Conservation (phyloP, 345 rosid genomes). For the Arabis hirsuta region DNA sequence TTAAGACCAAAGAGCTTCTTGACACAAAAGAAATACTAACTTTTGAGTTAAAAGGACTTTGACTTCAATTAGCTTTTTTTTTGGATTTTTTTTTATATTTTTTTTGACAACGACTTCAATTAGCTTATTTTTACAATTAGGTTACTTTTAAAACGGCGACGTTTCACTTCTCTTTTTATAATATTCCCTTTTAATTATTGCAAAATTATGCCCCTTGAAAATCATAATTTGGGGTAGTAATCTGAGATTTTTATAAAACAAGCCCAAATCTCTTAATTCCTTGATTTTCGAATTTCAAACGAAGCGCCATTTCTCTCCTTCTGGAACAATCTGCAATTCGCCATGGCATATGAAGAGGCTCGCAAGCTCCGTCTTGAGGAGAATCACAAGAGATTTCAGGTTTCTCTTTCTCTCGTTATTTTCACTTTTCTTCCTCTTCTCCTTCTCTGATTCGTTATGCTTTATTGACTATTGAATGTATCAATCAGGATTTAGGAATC, state of each 20-base stretch:
- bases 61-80: no score
- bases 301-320: slow-evolving; percentile 24
- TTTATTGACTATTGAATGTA: background rate
- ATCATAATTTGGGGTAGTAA: no score
- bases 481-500: slow-evolving; percentile 52
- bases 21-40: slow-evolving; percentile 58
- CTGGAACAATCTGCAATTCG: background rate
- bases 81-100: no score
- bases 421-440: background rate
- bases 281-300: background rate
- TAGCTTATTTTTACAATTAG: no score
- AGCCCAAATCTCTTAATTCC: no score
- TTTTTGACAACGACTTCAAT: no score
- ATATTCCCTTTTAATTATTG: no score
- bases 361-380: slow-evolving; percentile 54
- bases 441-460: background rate
- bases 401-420: slow-evolving; percentile 7
- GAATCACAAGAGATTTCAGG: slow-evolving; percentile 57
- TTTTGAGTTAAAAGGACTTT: no score
- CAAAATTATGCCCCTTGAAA: no score
- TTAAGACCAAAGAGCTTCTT: slow-evolving; percentile 53
- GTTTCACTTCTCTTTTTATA: no score
- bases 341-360: slow-evolving; percentile 50
- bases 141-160: no score
- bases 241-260: no score